phyloP scores from a whole-genome alignment of 495 filamentous ascomycete species.

The Rhypophila decipiens region DNA sequence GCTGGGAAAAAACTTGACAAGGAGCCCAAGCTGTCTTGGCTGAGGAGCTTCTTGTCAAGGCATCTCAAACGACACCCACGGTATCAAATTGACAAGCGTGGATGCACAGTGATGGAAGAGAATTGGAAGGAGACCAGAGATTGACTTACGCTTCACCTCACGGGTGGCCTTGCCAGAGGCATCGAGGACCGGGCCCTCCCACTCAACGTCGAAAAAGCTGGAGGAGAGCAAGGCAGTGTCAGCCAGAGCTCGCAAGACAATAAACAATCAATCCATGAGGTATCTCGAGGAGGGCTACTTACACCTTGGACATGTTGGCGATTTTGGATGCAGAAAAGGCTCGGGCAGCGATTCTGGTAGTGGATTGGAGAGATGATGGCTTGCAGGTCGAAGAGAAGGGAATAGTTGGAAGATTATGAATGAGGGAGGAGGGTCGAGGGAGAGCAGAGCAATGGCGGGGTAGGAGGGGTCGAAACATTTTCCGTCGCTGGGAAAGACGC shows the following conservation, averaged over 20 bases:
- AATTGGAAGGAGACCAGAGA: neutral
- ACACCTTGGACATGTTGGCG: constrained; percentile 27
- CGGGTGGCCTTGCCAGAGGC: constrained; percentile 47
- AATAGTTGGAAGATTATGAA: constrained; percentile 25
- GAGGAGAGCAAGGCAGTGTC: constrained; percentile 4
- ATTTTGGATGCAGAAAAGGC: constrained; percentile 23
- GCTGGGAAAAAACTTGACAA: neutral
- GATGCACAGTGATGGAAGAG: neutral
- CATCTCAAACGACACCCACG: too few species aligned
- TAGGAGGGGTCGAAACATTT: constrained; percentile 39
- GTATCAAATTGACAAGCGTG: neutral
- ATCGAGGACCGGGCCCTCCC: constrained; percentile 62
- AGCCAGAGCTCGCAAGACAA: too few species aligned
- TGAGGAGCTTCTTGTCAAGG: too few species aligned
- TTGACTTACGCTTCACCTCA: constrained; percentile 55
- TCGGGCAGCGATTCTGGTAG: constrained; percentile 22
- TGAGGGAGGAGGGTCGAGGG: constrained; percentile 34
- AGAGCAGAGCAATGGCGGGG: constrained; percentile 37
- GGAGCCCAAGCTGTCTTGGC: neutral
- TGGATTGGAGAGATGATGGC: constrained; percentile 18
- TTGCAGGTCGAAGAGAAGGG: constrained; percentile 23
- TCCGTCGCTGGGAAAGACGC: constrained; percentile 18
- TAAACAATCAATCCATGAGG: neutral
- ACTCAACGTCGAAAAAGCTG: constrained; percentile 43
- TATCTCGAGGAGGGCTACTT: constrained; percentile 8